These are phyloP conservation scores for Colletotrichum tropicicola DNA, from an alignment of 2,329 filamentous ascomycete genomes.

Conservation along the genomic window DNA sequence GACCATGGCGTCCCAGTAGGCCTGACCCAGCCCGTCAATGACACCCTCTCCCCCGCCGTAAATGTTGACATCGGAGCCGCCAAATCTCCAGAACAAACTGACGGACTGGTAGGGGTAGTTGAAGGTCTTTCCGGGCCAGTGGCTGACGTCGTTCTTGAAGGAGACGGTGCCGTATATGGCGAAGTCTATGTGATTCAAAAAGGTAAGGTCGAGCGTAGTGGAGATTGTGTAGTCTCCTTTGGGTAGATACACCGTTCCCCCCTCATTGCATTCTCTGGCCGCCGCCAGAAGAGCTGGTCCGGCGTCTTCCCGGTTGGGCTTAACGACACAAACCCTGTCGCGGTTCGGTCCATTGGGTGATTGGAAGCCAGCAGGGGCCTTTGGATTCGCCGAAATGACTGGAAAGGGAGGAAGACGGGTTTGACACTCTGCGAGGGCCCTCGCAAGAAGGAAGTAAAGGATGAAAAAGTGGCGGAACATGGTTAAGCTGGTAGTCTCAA, in stretches of 20 bases:
- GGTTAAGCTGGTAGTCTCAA: too few species aligned
- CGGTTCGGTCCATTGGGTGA: too few species aligned
- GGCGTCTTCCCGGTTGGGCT: too few species aligned
- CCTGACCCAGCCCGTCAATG: background rate
- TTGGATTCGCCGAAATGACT: too few species aligned
- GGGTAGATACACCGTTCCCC: slow-evolving; percentile 66
- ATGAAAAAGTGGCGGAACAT: too few species aligned
- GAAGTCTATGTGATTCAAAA: slow-evolving; percentile 70
- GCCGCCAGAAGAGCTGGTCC: too few species aligned
- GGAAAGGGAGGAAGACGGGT: too few species aligned
- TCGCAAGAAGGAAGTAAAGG: too few species aligned
- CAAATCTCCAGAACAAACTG: slow-evolving; percentile 47
- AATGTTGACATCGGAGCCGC: slow-evolving; percentile 61
- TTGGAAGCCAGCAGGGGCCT: too few species aligned
- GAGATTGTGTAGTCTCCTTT: slow-evolving; percentile 67
- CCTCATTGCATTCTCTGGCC: slow-evolving; percentile 70
- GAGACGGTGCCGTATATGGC: slow-evolving; percentile 63
- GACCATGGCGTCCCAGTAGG: background rate
- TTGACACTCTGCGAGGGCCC: too few species aligned
- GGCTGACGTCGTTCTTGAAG: slow-evolving; percentile 72
- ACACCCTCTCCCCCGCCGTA: slow-evolving; percentile 59
- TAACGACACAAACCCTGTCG: too few species aligned
- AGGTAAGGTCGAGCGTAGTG: slow-evolving; percentile 71
- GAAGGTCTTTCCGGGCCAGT: slow-evolving; percentile 73
- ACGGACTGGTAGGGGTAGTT: slow-evolving; percentile 72